Base-by-base conservation (phyloP, 2,329 filamentous ascomycete genomes). In the Aspergillus pseudotamarii region DNA sequence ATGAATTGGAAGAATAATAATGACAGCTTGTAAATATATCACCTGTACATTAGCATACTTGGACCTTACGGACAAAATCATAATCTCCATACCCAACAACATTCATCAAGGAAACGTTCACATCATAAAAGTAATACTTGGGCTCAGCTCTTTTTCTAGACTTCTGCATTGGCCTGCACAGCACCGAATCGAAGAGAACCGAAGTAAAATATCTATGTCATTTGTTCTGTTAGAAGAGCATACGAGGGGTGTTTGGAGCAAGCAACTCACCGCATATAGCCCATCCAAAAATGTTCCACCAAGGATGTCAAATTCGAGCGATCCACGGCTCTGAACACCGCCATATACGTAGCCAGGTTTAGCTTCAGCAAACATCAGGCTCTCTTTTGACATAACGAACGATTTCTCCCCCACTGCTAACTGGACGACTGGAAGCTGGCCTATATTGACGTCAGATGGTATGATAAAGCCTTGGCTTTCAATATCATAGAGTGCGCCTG, bases 271-370 rank as follows among this genome's bases (percentile, higher is more conserved):
- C 60, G 85, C 87, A 71, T 91, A 91, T 60, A 89, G 79, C 28
- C 82, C 85, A 80, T 89, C 89, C 75, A 91, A 75, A 71, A 88
- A 89, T 2, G 84, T 84, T 67, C 86, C 87, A 6, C 88, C 89
- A 19, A 89, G 78, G 51, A 91, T 89, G 71, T 90, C 88, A 68
- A 90, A 88, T 3, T 78, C 71, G 73, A 85, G 78, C 58, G 79
- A 76, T 3, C 88, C 88, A 48, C 87, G 83, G 57, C 84, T 88
- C 78, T 91, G 88, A 36, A 91, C 86, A 2, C 86, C 88, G 6
- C 89, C 89, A 71, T 88, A 91, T 69, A 84, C 82, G 73, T 83
- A 83, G 3, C 83, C 84, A 56, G 83, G 79, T 12, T 84, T 84
- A 0, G 83, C 82, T 59, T 84, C 80, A 1, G 86, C 83, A 66